A percentile compares a stretch with the other conserved stretches of the same genome.
phyloP scores from a whole-genome alignment of 805 yeast species.

The Metschnikowia continentalis region DNA sequence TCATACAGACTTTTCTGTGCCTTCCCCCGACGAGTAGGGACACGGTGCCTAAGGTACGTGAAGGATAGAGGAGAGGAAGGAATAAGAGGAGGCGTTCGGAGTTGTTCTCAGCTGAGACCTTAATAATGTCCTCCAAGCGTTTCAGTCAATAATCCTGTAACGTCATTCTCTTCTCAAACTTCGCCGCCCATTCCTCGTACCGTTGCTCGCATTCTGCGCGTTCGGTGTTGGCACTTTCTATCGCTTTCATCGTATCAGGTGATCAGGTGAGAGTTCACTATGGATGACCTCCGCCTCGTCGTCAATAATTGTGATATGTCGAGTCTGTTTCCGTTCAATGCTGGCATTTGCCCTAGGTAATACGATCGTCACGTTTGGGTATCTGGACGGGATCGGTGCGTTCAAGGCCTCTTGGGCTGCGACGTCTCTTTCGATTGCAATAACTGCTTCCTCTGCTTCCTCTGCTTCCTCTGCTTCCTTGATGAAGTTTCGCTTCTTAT shows the following conservation, averaged over 20 bases:
- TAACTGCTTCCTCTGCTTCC: too few relatives aligned
- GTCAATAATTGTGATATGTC: not conserved
- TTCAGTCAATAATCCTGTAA: too few relatives aligned
- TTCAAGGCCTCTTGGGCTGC: not conserved
- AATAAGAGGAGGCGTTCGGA: too few relatives aligned
- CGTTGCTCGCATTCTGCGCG: not conserved
- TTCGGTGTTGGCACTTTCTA: not conserved
- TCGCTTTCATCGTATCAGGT: not conserved
- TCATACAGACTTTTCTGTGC: not conserved
- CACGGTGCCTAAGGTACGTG: too few relatives aligned
- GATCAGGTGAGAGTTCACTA: not conserved
- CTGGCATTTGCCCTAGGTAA: too few relatives aligned
- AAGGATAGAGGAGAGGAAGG: not conserved
- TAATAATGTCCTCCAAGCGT: too few relatives aligned
- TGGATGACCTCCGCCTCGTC: not conserved
- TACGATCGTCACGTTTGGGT: too few relatives aligned
- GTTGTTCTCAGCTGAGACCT: too few relatives aligned
- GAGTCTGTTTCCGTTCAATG: not conserved
- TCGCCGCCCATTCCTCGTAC: not conserved
- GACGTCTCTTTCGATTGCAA: not conserved
- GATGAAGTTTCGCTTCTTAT: not conserved
- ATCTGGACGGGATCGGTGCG: too few relatives aligned
- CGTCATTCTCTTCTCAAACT: too few relatives aligned
- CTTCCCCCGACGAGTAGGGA: too few relatives aligned
- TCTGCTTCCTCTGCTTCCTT: not conserved